Percentiles rank a stretch among this genome's conserved stretches.
Conservation (phyloP, 2,329 filamentous ascomycete species). For the Fusarium pseudocircinatum region DNA sequence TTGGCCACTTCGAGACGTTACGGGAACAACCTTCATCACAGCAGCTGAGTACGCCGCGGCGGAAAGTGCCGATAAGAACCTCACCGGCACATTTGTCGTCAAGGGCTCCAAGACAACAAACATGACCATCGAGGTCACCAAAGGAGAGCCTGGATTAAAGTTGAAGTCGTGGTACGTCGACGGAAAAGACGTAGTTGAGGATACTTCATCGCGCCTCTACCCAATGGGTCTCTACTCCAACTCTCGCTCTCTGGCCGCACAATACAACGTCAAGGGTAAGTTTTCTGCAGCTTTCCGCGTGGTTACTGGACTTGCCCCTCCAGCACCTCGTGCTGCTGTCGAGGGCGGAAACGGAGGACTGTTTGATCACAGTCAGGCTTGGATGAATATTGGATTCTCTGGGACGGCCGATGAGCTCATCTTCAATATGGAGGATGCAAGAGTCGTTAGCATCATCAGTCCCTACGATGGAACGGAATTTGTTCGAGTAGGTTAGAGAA, state of each 20-base stretch:
- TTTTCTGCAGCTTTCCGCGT: background rate
- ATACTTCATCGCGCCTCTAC: background rate
- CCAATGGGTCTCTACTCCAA: background rate
- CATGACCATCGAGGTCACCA: conserved; percentile 25
- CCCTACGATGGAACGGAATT: background rate
- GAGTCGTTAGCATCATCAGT: background rate
- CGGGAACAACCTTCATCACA: conserved; percentile 31
- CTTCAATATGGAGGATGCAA: background rate
- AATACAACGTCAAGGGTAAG: background rate
- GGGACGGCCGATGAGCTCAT: conserved; percentile 7
- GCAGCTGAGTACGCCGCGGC: conserved; percentile 32
- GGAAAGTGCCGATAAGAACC: conserved; percentile 28
- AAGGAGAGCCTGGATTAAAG: conserved; percentile 22
- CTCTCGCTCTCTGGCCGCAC: background rate
- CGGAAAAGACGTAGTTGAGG: background rate
- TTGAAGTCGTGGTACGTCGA: background rate
- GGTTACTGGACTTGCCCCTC: background rate
- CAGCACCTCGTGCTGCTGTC: background rate
- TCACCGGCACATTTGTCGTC: conserved; percentile 29
- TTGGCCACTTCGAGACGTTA: conserved; percentile 22
- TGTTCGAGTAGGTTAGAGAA: background rate
- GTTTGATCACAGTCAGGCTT: background rate
- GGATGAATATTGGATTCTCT: background rate
- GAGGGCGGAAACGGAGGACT: conserved; percentile 5
- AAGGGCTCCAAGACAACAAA: conserved; percentile 15